Conservation (phyloP, 2,329 filamentous ascomycete species). For the Pseudocercospora eumusae region DNA sequence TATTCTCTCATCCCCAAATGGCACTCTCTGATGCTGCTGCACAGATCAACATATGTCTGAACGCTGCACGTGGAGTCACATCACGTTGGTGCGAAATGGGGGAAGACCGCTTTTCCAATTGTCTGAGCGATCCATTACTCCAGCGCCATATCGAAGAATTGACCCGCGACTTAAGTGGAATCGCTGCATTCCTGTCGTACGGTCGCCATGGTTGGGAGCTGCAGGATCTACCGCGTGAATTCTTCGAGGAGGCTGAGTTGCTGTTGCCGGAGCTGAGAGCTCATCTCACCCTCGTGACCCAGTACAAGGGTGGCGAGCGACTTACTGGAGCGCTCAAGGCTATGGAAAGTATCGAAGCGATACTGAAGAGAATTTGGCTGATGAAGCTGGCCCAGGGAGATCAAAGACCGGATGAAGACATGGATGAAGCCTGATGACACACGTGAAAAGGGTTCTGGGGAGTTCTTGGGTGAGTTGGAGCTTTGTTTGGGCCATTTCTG, state of each 20-base stretch:
- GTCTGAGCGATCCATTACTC: background rate
- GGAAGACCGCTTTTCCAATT: background rate
- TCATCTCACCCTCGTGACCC: background rate
- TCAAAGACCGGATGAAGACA: background rate
- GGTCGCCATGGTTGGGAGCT: constrained; percentile 5
- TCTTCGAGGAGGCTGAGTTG: background rate
- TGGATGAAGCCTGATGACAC: background rate
- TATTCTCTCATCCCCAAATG: background rate
- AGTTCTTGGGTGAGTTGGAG: background rate
- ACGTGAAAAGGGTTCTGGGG: background rate
- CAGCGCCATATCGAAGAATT: background rate
- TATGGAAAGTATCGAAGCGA: background rate
- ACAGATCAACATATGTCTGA: background rate
- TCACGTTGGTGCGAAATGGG: background rate
- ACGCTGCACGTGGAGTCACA: background rate
- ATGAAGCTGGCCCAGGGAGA: background rate
- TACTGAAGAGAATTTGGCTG: background rate
- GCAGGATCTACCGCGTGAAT: background rate
- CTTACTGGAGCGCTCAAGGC: constrained; percentile 5
- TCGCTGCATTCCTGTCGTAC: background rate
- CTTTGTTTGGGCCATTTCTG: background rate
- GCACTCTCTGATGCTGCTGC: background rate
- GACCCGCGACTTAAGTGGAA: background rate
- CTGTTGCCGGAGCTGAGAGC: background rate
- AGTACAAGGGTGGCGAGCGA: background rate